These are phyloP conservation scores for Acer yangbiense DNA, from an alignment of 345 rosid genomes.

Conservation along the genomic window DNA sequence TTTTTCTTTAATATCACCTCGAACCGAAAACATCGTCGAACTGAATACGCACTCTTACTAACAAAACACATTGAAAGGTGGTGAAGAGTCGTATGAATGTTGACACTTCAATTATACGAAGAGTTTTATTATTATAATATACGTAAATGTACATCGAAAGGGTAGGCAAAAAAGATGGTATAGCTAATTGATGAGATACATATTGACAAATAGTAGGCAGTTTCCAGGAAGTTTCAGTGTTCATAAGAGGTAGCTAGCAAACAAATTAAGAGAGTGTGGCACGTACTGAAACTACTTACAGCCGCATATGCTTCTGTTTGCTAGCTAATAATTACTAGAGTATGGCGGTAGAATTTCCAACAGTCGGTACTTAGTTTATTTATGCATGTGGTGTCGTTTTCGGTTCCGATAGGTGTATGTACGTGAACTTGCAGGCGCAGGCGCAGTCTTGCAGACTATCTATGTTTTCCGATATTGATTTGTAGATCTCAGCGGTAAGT, in stretches of 20 bases:
- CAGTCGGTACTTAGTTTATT: background rate
- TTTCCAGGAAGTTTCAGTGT: conserved; percentile 17
- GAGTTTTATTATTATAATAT: background rate
- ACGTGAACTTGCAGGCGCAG: too few species aligned
- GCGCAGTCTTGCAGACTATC: too few species aligned
- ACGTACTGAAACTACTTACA: too few species aligned
- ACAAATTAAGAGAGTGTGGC: background rate
- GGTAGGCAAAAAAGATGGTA: background rate
- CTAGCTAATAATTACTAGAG: background rate
- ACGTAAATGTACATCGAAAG: background rate
- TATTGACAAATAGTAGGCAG: background rate
- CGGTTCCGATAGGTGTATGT: too few species aligned
- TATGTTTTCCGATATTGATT: background rate
- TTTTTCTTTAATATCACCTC: too few species aligned
- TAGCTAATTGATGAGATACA: background rate
- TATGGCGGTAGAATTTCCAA: background rate
- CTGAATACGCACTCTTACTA: too few species aligned
- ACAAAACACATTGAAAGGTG: too few species aligned
- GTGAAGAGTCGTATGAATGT: too few species aligned
- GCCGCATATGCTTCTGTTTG: background rate
- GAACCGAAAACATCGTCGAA: too few species aligned
- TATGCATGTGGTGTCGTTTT: background rate
- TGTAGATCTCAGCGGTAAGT: too few species aligned
- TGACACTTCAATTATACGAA: background rate
- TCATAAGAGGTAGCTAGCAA: background rate